phyloP scores from a whole-genome alignment of 2,329 filamentous ascomycete genomes.

The Fusarium virguliforme region DNA sequence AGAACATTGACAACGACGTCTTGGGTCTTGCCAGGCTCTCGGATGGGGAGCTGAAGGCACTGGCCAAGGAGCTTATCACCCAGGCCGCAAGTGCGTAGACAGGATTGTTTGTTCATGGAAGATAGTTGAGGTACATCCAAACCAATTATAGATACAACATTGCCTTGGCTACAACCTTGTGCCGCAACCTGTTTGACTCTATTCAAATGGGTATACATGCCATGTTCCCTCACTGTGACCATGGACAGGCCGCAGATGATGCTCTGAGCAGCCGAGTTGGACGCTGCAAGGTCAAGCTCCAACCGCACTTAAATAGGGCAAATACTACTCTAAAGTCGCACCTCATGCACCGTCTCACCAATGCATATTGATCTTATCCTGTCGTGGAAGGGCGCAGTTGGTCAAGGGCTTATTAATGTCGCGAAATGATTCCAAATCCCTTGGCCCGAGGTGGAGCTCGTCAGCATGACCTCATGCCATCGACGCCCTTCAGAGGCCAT shows the following conservation, averaged over 20 bases:
- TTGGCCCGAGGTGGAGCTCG: background rate
- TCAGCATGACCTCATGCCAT: conserved; percentile 16
- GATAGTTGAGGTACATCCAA: background rate
- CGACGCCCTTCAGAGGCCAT: conserved; percentile 1
- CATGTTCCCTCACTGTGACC: too few species aligned
- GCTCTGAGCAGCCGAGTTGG: too few species aligned
- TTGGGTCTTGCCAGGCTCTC: conserved; percentile 15
- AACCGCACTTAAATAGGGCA: too few species aligned
- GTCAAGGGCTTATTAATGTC: background rate
- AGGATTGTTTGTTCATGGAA: background rate
- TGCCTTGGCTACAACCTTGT: too few species aligned
- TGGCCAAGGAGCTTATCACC: conserved; percentile 3
- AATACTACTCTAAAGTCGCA: too few species aligned
- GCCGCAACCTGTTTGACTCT: too few species aligned
- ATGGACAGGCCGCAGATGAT: too few species aligned
- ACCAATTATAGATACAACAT: background rate
- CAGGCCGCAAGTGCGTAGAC: background rate
- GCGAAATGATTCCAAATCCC: conserved; percentile 13
- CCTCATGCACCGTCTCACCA: too few species aligned
- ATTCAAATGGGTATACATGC: too few species aligned
- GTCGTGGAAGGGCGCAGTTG: background rate
- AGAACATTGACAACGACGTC: conserved; percentile 16
- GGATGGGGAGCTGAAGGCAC: background rate
- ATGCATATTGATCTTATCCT: too few species aligned
- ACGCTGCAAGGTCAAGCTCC: too few species aligned